Percentiles rank a stretch among this genome's conserved stretches.
Conservation (phyloP, 768 basidiomycete species). For the Imleria badia region DNA sequence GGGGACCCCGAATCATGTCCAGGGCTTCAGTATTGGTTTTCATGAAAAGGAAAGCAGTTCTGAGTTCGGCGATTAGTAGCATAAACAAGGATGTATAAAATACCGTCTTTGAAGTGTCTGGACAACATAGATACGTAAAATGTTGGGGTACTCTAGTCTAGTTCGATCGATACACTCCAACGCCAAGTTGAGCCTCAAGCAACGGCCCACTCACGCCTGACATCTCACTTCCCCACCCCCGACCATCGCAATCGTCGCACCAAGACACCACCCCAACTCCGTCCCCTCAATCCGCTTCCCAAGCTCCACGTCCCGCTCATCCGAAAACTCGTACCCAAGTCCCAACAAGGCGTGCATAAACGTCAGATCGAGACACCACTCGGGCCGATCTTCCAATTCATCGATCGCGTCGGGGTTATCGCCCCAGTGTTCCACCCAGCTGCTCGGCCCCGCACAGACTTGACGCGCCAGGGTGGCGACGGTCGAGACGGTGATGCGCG, state of each 20-base stretch:
- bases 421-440: constrained; percentile 58
- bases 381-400: constrained; percentile 81
- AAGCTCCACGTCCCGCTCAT: constrained; percentile 63
- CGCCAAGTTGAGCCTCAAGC: no score
- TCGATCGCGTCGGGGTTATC: constrained; percentile 46
- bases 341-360: constrained; percentile 90
- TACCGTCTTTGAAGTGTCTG: no score
- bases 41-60: no score
- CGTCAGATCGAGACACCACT: constrained; percentile 94
- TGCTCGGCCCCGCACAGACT: constrained; percentile 68
- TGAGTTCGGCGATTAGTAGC: no score
- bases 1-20: no score
- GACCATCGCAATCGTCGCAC: constrained; percentile 78
- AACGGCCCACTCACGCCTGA: no score
- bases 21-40: no score
- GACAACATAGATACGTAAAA: no score
- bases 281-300: constrained; percentile 89
- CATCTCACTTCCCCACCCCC: constrained; percentile 57
- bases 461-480: constrained; percentile 62
- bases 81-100: no score
- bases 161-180: no score
- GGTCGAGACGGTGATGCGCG: constrained; percentile 49
- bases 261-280: constrained; percentile 92
- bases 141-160: no score
- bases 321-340: constrained; percentile 87